Base-by-base conservation (phyloP, 2,329 filamentous ascomycete genomes). In the Pseudopyricularia javanii region DNA sequence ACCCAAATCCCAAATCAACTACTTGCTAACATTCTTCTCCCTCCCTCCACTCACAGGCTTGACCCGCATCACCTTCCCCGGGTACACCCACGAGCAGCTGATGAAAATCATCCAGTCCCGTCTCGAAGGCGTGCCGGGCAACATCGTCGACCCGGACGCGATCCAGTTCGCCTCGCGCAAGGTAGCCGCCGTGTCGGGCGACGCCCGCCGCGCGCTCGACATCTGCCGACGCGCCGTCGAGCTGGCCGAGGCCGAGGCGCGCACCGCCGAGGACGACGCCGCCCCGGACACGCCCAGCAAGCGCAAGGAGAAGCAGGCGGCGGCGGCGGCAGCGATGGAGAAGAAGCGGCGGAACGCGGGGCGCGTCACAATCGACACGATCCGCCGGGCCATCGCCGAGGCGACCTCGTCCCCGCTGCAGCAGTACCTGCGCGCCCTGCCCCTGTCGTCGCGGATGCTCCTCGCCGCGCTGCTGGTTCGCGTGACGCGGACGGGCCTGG, bases 71-170 rank as follows among this genome's bases (percentile, higher is more conserved):
- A 96, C 93, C 0, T 98, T 98, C 61, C 88, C 93, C 0, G 93
- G 93, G 22, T 98, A 98, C 68, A 96, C 90, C 54, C 91, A 98
- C 66, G 90, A 93, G 55, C 93, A 98, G 68, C 78, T 98, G 40
- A 95, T 97, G 86, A 86, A 86, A 59, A 98, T 98, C 63, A 96
- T 98, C 57, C 85, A 91, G 63, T 95, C 90, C n/a, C 85, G 93
- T 30, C 78, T 98, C 2, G 83, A 89, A 63, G 89, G 88, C 52
- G 88, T 97, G 1, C 85, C 88, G 1, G 90, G 89, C 26, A 83
- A 91, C 59, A 86, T 98, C 47, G 91, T 98, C 40, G 89, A 96
- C 56, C 74, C 88, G 1, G 93, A 98, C 63, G 94, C 93, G 14
- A 80, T 98, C 50, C 91, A 97, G 68, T 98, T 98, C 63, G 93